Base-by-base conservation (phyloP, 345 rosid genomes). In the Ceriops decandra region DNA sequence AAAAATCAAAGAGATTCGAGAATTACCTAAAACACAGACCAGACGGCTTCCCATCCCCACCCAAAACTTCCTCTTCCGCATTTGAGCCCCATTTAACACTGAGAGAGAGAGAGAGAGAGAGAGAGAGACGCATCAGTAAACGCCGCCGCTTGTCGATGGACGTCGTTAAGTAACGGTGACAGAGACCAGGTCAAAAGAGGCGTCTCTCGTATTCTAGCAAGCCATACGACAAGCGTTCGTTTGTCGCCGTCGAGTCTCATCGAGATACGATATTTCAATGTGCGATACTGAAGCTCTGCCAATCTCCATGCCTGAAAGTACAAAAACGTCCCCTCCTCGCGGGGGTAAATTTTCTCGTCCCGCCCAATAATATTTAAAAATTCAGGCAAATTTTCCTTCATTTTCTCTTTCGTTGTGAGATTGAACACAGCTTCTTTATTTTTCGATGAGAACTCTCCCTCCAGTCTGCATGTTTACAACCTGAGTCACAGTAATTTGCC, bases 151-250 rank as follows among this genome's bases (percentile, higher is more conserved):
- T 2, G 31, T 22, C 7, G 10, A 57, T 21, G 35, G 69, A 76
- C 63, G 79, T 59, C 85, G 85, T 82, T 80, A 78, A 0, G 58
- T 83, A 74, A 84, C 90, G 80, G 52, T 57, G 67, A 66, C 5
- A 21, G 36, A 33, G 66, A 52, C 13, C 33, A 7, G 69, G 85
- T 82, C 85, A 77, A 71, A 79, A 72, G 49, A 32, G 85, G 80
- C 78, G 83, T 71, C 86, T 42, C 5, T 7, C 16, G 19, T 17
- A 33, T 22, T 9, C 11, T 22, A 9, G 59, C 27, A 11, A 3
- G 59, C 28, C 16, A 11, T 20, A 4, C 1, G 28, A 26, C 24
- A 1, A 3, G 11, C 26, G 47, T 5, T 0, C 16, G 47, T 38
- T 38, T 42, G 2, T 26, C 22, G 5, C 13, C 59, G 11, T 8